phyloP scores from a whole-genome alignment of 805 yeast genomes.

The Candida glaebosa region DNA sequence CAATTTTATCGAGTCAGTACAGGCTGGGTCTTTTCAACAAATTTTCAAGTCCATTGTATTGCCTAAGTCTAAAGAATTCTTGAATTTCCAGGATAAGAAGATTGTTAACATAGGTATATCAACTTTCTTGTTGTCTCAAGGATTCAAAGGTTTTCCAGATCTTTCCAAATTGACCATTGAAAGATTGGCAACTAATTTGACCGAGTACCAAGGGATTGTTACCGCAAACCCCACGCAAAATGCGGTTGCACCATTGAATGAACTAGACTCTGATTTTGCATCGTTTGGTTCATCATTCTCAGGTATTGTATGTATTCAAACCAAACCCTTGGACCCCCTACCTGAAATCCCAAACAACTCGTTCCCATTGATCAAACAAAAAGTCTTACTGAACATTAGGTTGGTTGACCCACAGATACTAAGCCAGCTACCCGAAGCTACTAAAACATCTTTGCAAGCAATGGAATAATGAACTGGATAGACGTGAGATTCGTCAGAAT shows the following conservation, averaged over 20 bases:
- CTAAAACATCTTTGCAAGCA: slow-evolving; percentile 11
- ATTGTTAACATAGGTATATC: slow-evolving; percentile 49
- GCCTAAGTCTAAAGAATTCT: slow-evolving; percentile 47
- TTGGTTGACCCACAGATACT: slow-evolving; percentile 24
- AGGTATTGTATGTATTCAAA: slow-evolving; percentile 59
- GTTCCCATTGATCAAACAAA: slow-evolving; percentile 22
- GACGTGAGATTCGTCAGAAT: too few relatives aligned
- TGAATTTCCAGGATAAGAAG: slow-evolving; percentile 54
- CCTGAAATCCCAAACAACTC: slow-evolving; percentile 44
- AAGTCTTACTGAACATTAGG: slow-evolving; percentile 24
- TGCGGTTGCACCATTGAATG: slow-evolving; percentile 30
- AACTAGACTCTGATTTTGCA: slow-evolving; percentile 57
- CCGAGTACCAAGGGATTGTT: slow-evolving; percentile 25
- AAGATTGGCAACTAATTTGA: slow-evolving; percentile 28
- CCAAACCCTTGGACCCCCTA: slow-evolving; percentile 68
- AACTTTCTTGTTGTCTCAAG: slow-evolving; percentile 29
- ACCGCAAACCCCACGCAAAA: slow-evolving; percentile 9
- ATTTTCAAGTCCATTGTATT: slow-evolving; percentile 47
- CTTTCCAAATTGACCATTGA: slow-evolving; percentile 28
- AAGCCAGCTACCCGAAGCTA: slow-evolving; percentile 22
- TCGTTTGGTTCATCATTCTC: slow-evolving; percentile 88
- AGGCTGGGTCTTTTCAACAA: slow-evolving; percentile 54
- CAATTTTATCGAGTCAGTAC: slow-evolving; percentile 69
- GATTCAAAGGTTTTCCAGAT: slow-evolving; percentile 14
- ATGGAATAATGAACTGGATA: too few relatives aligned